A percentile compares a stretch with the other conserved stretches of the same genome.
Conservation (phyloP, 805 yeast species). For the Saturnispora galanensis region DNA sequence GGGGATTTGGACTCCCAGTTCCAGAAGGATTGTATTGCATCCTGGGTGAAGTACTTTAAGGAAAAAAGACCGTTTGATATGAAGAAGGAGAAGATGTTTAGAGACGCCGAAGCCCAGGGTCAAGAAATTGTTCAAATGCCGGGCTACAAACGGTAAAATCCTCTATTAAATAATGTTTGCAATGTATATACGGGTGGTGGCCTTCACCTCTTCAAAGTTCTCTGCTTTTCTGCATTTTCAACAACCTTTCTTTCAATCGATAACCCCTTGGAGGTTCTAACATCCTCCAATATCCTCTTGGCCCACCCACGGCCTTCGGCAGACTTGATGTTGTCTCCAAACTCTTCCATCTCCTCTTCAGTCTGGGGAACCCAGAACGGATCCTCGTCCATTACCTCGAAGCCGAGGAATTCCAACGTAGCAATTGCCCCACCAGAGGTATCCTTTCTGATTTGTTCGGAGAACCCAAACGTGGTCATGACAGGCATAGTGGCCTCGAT, state of each 20-base stretch:
- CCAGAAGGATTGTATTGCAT: constrained; percentile 65
- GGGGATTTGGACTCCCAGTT: constrained; percentile 46
- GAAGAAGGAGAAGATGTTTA: constrained; percentile 56
- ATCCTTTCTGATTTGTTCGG: constrained; percentile 85
- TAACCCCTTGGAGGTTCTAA: constrained; percentile 81
- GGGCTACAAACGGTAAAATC: constrained; percentile 18
- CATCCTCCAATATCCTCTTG: constrained; percentile 68
- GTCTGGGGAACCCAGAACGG: constrained; percentile 99
- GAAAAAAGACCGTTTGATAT: constrained; percentile 77
- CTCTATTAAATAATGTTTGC: neutral
- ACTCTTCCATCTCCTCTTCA: constrained; percentile 87
- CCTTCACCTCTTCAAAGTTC: constrained; percentile 67
- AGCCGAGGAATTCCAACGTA: constrained; percentile 85
- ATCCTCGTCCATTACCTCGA: constrained; percentile 76
- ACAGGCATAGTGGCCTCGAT: constrained; percentile 83
- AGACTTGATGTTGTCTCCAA: constrained; percentile 67
- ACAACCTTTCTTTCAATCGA: constrained; percentile 85
- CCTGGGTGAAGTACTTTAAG: constrained; percentile 88
- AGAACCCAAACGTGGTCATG: constrained; percentile 91
- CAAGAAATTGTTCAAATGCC: constrained; percentile 29
- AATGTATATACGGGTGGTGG: neutral
- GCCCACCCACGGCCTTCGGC: constrained; percentile 83
- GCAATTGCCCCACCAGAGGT: constrained; percentile 98
- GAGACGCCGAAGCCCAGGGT: constrained; percentile 63
- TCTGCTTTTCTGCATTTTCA: constrained; percentile 87